These are phyloP conservation scores for Brassica rapa DNA, from an alignment of 345 rosid genomes.

Conservation along the genomic window DNA sequence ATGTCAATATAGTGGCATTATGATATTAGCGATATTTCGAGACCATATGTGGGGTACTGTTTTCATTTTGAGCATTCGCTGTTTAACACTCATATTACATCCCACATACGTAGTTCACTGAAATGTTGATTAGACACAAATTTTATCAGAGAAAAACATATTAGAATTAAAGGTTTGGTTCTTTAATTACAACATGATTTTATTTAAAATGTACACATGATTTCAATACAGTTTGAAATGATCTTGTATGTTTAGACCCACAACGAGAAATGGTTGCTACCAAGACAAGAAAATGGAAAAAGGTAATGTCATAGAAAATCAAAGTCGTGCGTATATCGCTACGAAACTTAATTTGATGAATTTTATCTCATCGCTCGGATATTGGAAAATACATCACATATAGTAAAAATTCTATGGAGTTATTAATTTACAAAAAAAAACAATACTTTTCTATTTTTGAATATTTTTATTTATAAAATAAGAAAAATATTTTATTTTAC, in stretches of 20 bases:
- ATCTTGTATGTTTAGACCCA: not conserved
- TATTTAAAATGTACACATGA: not conserved
- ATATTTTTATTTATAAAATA: no score
- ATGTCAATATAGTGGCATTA: constrained; percentile 1
- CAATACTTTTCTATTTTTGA: no score
- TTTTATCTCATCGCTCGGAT: not conserved
- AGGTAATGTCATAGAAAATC: not conserved
- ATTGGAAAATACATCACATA: no score
- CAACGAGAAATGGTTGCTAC: not conserved
- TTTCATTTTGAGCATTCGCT: constrained; percentile 2
- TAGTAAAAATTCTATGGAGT: no score
- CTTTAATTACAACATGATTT: not conserved
- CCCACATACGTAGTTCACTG: not conserved
- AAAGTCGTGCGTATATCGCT: not conserved
- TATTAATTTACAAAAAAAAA: no score
- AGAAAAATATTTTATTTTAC: no score
- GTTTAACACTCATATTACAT: constrained; percentile 17
- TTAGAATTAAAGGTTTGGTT: not conserved
- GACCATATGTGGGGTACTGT: constrained; percentile 14
- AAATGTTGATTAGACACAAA: not conserved
- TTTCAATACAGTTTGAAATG: not conserved
- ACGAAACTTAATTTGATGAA: not conserved
- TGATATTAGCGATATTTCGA: not conserved
- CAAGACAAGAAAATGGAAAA: not conserved
- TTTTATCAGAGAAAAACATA: not conserved